Evolutionary conservation across 257 asterid species (phyloP).

Genomic region (Fraxinus excelsior): DNA sequence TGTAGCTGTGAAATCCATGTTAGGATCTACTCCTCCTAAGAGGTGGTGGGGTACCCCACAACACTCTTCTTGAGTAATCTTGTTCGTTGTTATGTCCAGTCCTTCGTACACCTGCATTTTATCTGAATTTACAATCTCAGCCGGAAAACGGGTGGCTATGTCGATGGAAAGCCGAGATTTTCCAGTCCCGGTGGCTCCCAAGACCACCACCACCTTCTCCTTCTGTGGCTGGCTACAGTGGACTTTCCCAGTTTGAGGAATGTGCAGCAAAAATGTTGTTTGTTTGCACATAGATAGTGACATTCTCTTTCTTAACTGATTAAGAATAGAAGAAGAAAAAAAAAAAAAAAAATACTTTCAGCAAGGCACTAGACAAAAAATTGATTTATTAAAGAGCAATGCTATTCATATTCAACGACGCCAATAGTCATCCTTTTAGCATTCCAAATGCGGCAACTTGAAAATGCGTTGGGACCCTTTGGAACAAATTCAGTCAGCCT

Average conservation of each 20-base stretch:
- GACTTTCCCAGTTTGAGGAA: slow-evolving; percentile 26
- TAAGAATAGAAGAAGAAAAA: not conserved
- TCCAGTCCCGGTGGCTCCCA: slow-evolving; percentile 95
- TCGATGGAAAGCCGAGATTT: slow-evolving; percentile 85
- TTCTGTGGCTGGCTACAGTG: slow-evolving; percentile 30
- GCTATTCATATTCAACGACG: no score
- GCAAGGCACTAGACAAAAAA: no score
- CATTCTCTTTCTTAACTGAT: slow-evolving; percentile 20
- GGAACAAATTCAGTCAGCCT: not conserved
- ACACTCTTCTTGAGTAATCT: slow-evolving; percentile 73
- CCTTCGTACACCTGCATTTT: slow-evolving; percentile 85
- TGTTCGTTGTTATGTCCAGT: slow-evolving; percentile 76
- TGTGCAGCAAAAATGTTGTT: slow-evolving; percentile 34
- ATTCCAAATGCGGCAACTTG: not conserved
- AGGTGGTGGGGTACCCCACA: slow-evolving; percentile 81
- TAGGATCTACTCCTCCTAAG: slow-evolving; percentile 43
- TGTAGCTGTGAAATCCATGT: slow-evolving; percentile 50
- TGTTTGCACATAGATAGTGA: slow-evolving; percentile 44
- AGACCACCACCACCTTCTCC: slow-evolving; percentile 75
- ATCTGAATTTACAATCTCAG: slow-evolving; percentile 81
- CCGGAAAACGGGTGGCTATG: slow-evolving; percentile 62
- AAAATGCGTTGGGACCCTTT: not conserved
- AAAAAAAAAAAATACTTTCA: no score
- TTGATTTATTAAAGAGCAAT: no score
- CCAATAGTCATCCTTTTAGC: not conserved